Evolutionary conservation across 768 basidiomycete species (phyloP), one percentile per base, ranked within the genome.

Genomic region (Calvatia gigantea): DNA sequence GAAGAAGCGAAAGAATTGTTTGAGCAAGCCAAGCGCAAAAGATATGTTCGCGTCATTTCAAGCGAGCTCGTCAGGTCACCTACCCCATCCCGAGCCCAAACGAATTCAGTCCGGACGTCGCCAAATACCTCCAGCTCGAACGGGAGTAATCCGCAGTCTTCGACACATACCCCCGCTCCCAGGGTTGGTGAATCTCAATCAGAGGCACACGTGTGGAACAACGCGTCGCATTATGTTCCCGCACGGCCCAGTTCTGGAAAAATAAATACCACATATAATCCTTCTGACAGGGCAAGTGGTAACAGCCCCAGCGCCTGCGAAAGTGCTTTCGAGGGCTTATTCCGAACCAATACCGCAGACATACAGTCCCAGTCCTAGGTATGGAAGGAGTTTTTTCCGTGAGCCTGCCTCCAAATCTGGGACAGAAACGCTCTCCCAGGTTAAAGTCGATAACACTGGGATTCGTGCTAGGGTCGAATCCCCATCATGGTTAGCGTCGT

Each of bases 1-100:
- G 74, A 69, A 27, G 74, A 81, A 57, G 82, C 82, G 0, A 32
- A 41, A 19, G 58, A 61, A 5, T 64, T 62, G 42, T 76, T 74
- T 60, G 45, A 59, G 2, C 58, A 65, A 49, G 72, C 64, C 38
- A 50, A 56, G 27, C 54, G 52, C 6, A 67, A 58, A 49, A 73
- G 75, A 46, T 62, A 63, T 38, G 69, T 67, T 6, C 69, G 62
- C 31, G 56, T 69, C 43, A 62, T 74, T 15, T 58, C 56, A 42
- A 29, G 51, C n/a, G 19, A 39, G n/a, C 28, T 35, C 28, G 19
- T 11, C 33, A 28, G 33, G 27, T 58, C 50, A 15, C 35, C 38
- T 28, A 17, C 51, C 21, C 48, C 46, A 7, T 38, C 58, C n/a
- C 14, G 12, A 15, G 49, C 58, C n/a, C 43, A 12, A 19, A 32